These are phyloP conservation scores for Populus tomentosa DNA, from an alignment of 441 rosid species.

Conservation along the genomic window DNA sequence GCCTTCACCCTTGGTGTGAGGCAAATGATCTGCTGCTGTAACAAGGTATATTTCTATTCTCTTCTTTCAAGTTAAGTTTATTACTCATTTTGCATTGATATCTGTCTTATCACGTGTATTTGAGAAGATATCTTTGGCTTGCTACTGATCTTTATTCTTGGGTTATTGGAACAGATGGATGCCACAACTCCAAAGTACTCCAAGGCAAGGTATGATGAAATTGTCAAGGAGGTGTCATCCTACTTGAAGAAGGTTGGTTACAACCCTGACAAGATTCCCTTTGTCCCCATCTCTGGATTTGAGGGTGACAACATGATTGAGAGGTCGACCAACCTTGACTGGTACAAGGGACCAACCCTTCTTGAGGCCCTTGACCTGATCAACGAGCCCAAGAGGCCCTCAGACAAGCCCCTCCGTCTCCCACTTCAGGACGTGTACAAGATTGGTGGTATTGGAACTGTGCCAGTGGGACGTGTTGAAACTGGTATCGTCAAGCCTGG, in stretches of 20 bases:
- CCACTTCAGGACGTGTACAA: conserved; percentile 42
- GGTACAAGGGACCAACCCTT: conserved; percentile 41
- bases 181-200: conserved; percentile 41
- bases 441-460: conserved; percentile 40
- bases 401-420: conserved; percentile 42
- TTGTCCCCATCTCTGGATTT: conserved; percentile 30
- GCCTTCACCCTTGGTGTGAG: conserved; percentile 78
- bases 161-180: conserved; percentile 24
- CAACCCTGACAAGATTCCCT: conserved; percentile 28
- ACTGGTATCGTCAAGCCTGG: conserved; percentile 38
- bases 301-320: conserved; percentile 36
- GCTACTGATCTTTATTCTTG: neutral
- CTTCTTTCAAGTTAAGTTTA: too few relatives aligned
- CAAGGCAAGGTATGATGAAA: conserved; percentile 36
- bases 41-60: conserved; percentile 37
- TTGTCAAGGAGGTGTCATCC: conserved; percentile 37
- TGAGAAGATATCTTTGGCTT: neutral
- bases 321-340: conserved; percentile 37
- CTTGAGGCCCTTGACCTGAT: conserved; percentile 35
- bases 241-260: conserved; percentile 43
- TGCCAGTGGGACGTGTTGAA: conserved; percentile 42
- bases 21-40: conserved; percentile 87
- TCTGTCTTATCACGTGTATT: too few relatives aligned
- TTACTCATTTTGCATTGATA: neutral
- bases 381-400: conserved; percentile 35